Conservation (phyloP, 257 asterid species). For the Marsdenia floribunda region DNA sequence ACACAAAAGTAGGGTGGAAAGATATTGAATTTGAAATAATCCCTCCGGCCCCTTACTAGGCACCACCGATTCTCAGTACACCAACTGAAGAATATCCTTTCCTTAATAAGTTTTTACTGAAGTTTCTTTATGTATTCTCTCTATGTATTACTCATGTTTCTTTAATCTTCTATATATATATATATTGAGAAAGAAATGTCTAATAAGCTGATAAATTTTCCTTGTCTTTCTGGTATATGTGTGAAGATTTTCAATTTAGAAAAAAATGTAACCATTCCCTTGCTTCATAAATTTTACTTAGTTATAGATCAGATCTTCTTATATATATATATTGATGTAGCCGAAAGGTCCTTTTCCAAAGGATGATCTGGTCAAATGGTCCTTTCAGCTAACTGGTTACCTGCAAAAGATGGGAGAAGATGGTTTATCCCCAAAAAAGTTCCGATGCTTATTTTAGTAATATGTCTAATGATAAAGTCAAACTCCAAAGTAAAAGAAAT, state of each 20-base stretch:
- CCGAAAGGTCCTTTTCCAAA: too few species aligned
- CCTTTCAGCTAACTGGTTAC: too few species aligned
- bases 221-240: neutral
- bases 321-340: too few species aligned
- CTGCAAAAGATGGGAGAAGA: too few species aligned
- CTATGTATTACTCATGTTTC: neutral
- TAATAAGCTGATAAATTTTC: neutral
- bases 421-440: too few species aligned
- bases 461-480: too few species aligned
- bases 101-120: neutral
- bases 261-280: neutral
- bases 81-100: neutral
- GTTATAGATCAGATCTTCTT: neutral
- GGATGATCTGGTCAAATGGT: too few species aligned
- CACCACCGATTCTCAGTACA: too few species aligned
- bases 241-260: neutral
- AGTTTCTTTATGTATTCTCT: neutral
- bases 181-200: neutral
- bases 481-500: too few species aligned
- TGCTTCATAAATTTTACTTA: neutral
- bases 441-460: too few species aligned
- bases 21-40: slow-evolving; percentile 11
- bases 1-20: slow-evolving; percentile 25
- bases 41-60: neutral
- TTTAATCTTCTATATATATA: neutral